phyloP scores from a whole-genome alignment of 805 yeast species.

The Starmerella vitae region DNA sequence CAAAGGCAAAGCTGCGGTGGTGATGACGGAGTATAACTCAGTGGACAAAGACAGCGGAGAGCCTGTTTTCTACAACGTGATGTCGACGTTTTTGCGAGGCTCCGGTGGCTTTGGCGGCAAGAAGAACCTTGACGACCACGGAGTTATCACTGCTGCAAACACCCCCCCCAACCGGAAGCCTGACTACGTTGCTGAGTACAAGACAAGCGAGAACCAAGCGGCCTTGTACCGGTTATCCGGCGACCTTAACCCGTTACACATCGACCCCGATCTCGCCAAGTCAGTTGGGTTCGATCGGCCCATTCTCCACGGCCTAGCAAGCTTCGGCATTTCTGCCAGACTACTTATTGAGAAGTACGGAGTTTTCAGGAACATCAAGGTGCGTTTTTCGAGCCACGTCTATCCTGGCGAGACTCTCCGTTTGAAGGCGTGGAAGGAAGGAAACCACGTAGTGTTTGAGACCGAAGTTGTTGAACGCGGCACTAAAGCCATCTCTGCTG shows the following conservation, averaged over 20 bases:
- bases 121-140: slow-evolving; percentile 42
- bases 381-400: slow-evolving; percentile 78
- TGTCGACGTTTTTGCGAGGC: slow-evolving; percentile 73
- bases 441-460: slow-evolving; percentile 61
- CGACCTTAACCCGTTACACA: slow-evolving; percentile 88
- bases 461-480: slow-evolving; percentile 68
- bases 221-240: slow-evolving; percentile 85
- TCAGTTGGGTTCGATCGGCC: slow-evolving; percentile 78
- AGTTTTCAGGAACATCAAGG: slow-evolving; percentile 68
- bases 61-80: slow-evolving; percentile 62
- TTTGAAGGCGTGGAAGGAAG: slow-evolving; percentile 73
- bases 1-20: slow-evolving; percentile 72
- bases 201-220: slow-evolving; percentile 62
- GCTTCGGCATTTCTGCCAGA: slow-evolving; percentile 72
- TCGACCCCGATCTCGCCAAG: slow-evolving; percentile 81
- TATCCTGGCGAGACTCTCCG: slow-evolving; percentile 86
- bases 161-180: slow-evolving; percentile 51
- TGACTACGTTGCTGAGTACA: slow-evolving; percentile 46
- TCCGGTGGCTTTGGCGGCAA: slow-evolving; percentile 39
- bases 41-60: slow-evolving; percentile 63
- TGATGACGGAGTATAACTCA: slow-evolving; percentile 59
- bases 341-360: slow-evolving; percentile 70
- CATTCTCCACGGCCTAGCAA: slow-evolving; percentile 83
- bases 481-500: slow-evolving; percentile 67
- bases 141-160: slow-evolving; percentile 50